phyloP scores from a whole-genome alignment of 2,329 filamentous ascomycete genomes.

The Alternaria triticimaculans region DNA sequence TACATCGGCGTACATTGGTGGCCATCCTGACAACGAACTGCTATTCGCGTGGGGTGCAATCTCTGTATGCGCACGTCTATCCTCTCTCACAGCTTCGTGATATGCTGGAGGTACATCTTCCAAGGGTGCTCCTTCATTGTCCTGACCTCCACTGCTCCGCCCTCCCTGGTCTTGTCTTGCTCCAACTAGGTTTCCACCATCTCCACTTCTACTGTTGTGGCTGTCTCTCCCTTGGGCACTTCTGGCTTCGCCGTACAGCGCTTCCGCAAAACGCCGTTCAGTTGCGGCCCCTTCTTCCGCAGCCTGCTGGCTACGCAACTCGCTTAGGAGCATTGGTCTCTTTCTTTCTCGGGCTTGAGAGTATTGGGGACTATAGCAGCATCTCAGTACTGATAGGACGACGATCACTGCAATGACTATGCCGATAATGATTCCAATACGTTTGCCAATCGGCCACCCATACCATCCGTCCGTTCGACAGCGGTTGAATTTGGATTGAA shows the following conservation, averaged over 20 bases:
- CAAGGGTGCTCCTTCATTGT: not conserved
- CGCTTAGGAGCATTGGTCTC: not conserved
- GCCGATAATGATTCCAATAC: not conserved
- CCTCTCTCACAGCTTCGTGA: constrained; percentile 2
- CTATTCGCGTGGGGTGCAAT: not conserved
- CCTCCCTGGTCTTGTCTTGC: not conserved
- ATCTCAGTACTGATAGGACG: not conserved
- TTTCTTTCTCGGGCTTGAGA: not conserved
- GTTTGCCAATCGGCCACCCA: not conserved
- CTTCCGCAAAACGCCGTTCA: not conserved
- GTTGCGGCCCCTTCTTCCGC: not conserved
- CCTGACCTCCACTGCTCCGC: not conserved
- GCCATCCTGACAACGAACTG: not conserved
- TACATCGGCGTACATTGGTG: not conserved
- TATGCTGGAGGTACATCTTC: constrained; percentile 5
- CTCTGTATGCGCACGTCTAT: not conserved
- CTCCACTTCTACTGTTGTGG: not conserved
- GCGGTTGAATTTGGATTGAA: not conserved
- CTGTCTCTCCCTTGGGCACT: not conserved
- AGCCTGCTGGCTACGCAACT: not conserved
- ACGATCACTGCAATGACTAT: not conserved
- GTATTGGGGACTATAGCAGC: not conserved
- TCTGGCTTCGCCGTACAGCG: not conserved
- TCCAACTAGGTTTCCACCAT: not conserved
- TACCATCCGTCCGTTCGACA: not conserved